Base-by-base conservation (phyloP, 2,329 filamentous ascomycete species). In the Fusarium albidum region DNA sequence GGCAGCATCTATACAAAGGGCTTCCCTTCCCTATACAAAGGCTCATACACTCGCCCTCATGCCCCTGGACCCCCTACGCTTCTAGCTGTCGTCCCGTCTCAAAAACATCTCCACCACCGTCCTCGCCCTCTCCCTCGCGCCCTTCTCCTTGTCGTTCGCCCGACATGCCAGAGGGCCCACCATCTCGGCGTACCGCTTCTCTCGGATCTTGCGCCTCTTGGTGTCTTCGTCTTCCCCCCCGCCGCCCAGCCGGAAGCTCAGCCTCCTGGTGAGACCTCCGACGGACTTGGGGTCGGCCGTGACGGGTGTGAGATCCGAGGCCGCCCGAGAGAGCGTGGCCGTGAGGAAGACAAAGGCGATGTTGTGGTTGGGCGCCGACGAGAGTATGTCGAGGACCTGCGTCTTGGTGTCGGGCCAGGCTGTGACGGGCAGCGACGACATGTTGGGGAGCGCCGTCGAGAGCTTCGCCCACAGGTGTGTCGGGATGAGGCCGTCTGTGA, bases 261-360 rank as follows among this genome's bases (percentile, higher is more conserved):
- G 65, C 17, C 79, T 78, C 13, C 79, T 76, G 10, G 73, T 74
- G 5, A 78, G 70, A 1, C 75, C 62, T 1, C 68, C 43, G 21
- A 60, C 34, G n/a, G n/a, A n/a, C 34, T 63, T 62, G 37, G 54
- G 61, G 57, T 55, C 79, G 40, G 32, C 67, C 55, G 53, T 78
- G 65, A 40, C 18, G 64, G 80, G 33, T 68, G 70, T 71, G 6
- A 86, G 71, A 48, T 86, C 83, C 1, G 75, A 70, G 2, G 79
- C 75, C 2, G 84, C 74, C 5, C 79, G 77, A 3, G 79, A 75
- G 1, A 97, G 79, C 73, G 92, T 93, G 9, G 90, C 87, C 0
- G 89, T 91, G 13, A 97, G 77, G 60, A 97, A 92, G 3, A 96
- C 90, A 67, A 97, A 96, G 0, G 90, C 89, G 49, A 96, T 93